These are phyloP conservation scores for Podila clonocystis DNA, from an alignment of 192 early-diverging fungal genomes.

Conservation along the genomic window DNA sequence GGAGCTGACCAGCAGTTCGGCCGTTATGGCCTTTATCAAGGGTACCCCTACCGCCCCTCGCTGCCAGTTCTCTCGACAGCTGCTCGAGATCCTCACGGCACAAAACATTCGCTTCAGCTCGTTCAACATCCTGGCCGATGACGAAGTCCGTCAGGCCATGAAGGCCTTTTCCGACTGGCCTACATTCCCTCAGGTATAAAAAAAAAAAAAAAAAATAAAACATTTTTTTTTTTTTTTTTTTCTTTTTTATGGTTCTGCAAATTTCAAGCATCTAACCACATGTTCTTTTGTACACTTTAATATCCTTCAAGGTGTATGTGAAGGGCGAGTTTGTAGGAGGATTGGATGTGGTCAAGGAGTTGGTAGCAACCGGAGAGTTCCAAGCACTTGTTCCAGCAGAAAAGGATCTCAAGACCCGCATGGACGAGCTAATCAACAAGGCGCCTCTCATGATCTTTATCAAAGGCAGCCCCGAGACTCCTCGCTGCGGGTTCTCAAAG, in stretches of 20 bases:
- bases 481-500: slow-evolving; percentile 93
- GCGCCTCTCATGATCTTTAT: slow-evolving; percentile 95
- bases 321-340: slow-evolving; percentile 97
- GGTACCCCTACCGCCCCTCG: slow-evolving; percentile 72
- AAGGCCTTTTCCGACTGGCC: slow-evolving; percentile 88
- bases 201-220: no score
- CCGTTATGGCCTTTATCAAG: slow-evolving; percentile 96
- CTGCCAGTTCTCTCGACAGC: slow-evolving; percentile 91
- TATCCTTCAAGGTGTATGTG: slow-evolving; percentile 78
- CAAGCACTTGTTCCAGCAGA: slow-evolving; percentile 81
- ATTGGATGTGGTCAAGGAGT: slow-evolving; percentile 89
- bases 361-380: slow-evolving; percentile 89
- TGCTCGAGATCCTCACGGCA: slow-evolving; percentile 82
- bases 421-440: slow-evolving; percentile 73
- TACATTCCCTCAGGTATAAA: slow-evolving; percentile 85
- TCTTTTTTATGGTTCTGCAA: slow-evolving; percentile 87
- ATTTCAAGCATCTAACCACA: not conserved
- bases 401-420: slow-evolving; percentile 76
- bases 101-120: slow-evolving; percentile 84
- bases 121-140: slow-evolving; percentile 93
- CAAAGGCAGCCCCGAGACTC: slow-evolving; percentile 91
- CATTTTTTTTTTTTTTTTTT: no score
- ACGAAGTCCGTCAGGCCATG: slow-evolving; percentile 91
- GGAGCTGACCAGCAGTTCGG: slow-evolving; percentile 70
- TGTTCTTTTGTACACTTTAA: not conserved